Base-by-base conservation (phyloP, 441 rosid genomes). In the Metrosideros polymorpha region DNA sequence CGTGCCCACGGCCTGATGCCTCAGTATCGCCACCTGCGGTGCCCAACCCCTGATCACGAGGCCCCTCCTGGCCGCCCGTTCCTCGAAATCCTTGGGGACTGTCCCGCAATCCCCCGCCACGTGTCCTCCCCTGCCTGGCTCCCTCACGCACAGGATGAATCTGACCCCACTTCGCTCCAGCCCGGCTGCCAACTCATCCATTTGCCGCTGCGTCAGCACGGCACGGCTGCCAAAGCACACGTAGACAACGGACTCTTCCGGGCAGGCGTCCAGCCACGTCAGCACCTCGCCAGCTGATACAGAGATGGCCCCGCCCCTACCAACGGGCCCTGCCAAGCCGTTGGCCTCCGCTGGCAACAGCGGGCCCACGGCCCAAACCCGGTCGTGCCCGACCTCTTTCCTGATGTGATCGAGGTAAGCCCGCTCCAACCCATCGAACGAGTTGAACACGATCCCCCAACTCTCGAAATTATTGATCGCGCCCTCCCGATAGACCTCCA, bases 391-490 rank as follows among this genome's bases (percentile, higher is more conserved):
- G n/a, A 84, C 3, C 0, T 85, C 88, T n/a, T 76, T 86, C 47
- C 77, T 86, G 76, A 84, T 24, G 76, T 88, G 89, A 53, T 91
- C 91, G 9, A 91, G 57, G 76, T 89, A 90, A 63, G 39, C 75
- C 12, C 89, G 47, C 75, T 93, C 94, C 84, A 93, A 75, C 13
- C 90, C 91, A 13, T 84, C 87, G 49, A 89, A 90, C 30, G 93
- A 82, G 87, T 93, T 93, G 51, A 93, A n/a, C 42, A 92, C 86
- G 35, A 86, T 30, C 5, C 93, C 95, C 89, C 92, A 91, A 29
- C 93, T 91, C 24, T 43, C 83, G 43, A 86, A 51, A 15, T 91
- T 87, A 27, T 87, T 84, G 29, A 86, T 10, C 84, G 84, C 86
- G 71, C 63, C 63, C 12, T 87, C 89, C 54, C 90, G 84, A 75